phyloP scores from a whole-genome alignment of 2,329 filamentous ascomycete species.

The Teratosphaeria viscida region DNA sequence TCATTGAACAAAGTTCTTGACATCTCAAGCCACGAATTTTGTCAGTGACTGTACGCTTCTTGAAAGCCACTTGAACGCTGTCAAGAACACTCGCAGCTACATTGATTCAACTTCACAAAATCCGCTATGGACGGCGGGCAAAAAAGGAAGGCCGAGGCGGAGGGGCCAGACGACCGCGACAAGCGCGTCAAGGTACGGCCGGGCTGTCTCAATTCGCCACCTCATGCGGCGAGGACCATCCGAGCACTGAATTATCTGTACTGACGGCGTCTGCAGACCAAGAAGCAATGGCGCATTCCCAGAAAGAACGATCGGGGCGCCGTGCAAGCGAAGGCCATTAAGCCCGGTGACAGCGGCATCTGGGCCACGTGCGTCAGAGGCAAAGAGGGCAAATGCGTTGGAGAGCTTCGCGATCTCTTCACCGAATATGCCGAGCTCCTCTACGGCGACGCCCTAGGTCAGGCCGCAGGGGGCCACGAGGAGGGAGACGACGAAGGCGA shows the following conservation, averaged over 20 bases:
- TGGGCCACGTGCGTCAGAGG: constrained; percentile 69
- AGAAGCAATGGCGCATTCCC: constrained; percentile 35
- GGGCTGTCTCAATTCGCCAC: background rate
- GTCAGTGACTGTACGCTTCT: background rate
- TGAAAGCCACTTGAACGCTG: background rate
- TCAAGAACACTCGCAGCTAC: background rate
- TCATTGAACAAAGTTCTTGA: background rate
- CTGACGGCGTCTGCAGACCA: constrained; percentile 21
- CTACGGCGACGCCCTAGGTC: constrained; percentile 35
- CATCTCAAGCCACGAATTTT: background rate
- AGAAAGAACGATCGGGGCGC: constrained; percentile 22
- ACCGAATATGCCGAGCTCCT: constrained; percentile 53
- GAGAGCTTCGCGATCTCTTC: constrained; percentile 57
- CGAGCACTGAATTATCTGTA: background rate
- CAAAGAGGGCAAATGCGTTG: constrained; percentile 58
- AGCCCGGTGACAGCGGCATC: constrained; percentile 61
- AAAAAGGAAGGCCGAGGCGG: constrained; percentile 30
- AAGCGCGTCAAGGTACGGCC: constrained; percentile 30
- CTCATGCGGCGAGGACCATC: background rate
- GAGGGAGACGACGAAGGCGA: constrained; percentile 28
- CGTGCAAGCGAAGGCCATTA: constrained; percentile 33
- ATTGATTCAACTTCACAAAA: background rate
- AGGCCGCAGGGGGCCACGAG: constrained; percentile 17
- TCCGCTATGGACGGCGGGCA: constrained; percentile 10
- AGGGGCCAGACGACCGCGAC: constrained; percentile 16